Base-by-base conservation (phyloP, 805 yeast genomes). In the Ogataea henricii region DNA sequence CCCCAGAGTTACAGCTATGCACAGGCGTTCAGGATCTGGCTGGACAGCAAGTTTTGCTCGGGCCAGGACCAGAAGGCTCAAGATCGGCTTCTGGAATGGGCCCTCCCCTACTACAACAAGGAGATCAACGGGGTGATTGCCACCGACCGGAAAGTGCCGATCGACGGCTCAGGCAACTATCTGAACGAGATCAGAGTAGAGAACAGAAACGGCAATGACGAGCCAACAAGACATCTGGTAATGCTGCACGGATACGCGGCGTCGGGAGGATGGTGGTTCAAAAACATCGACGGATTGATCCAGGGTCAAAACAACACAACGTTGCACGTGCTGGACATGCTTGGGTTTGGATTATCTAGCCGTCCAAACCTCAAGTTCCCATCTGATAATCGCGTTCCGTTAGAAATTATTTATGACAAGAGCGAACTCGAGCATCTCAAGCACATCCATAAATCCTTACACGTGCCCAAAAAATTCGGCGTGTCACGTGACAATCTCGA, bases 181-280 rank as follows among this genome's bases (percentile, higher is more conserved):
- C 18, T 66, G 14, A 66, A 63, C 47, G 71, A 66, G 36, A 49
- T 64, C 2, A 47, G 63, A 29, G 48, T 60, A 7, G 63, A 60
- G 26, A 59, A 60, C 35, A 14, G 34, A 16, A 43, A 37, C 16
- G n/a, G 29, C 3, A 38, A 25, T n/a, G 37, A 35, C 6, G 14
- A 21, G 6, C 10, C 47, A 16, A 18, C 47, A 7, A 54, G 51
- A 1, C 76, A 78, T 57, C 51, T 79, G 18, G 83, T 78, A 3
- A 72, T 79, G 65, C 47, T 79, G 17, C 85, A 79, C 56, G 85
- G 85, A 0, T 79, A 76, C 60, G 84, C 81, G 0, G 82, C 84
- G 1, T 71, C 81, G 0, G 60, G 71, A 14, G 83, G 83, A 2
- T 78, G 82, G 64, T 79, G 77, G 68, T 81, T 80, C 26, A 69